phyloP scores from a whole-genome alignment of 2,329 filamentous ascomycete genomes.

The Pseudohalonectria lignicola region DNA sequence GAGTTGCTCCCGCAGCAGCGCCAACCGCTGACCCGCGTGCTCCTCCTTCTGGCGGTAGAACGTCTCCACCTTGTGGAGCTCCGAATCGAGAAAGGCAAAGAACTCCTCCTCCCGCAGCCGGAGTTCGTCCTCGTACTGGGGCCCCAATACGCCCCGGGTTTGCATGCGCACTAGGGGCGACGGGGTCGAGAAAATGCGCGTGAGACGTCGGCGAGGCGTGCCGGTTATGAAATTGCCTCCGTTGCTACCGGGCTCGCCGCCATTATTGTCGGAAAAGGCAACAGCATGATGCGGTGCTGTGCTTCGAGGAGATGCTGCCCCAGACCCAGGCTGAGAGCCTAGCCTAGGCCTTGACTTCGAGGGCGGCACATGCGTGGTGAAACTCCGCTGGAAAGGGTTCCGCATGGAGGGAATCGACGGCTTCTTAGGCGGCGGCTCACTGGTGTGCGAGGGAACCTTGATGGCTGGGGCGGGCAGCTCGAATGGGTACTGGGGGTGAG shows the following conservation, averaged over 20 bases:
- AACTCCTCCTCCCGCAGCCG: slow-evolving; percentile 74
- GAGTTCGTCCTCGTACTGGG: slow-evolving; percentile 37
- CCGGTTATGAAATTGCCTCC: too few species aligned
- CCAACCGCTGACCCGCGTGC: slow-evolving; percentile 65
- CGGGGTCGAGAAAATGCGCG: slow-evolving; percentile 27
- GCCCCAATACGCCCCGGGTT: slow-evolving; percentile 24
- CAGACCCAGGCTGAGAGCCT: too few species aligned
- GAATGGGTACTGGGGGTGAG: slow-evolving; percentile 24
- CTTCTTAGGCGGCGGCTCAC: slow-evolving; percentile 10
- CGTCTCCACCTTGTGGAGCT: slow-evolving; percentile 81
- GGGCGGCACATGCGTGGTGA: too few species aligned
- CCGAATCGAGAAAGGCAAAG: slow-evolving; percentile 69
- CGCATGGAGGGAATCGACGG: too few species aligned
- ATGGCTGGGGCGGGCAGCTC: slow-evolving; percentile 45
- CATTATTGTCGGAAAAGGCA: background rate
- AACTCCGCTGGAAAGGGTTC: slow-evolving; percentile 1
- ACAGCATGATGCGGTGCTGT: background rate
- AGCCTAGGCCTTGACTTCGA: too few species aligned
- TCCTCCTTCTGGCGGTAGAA: slow-evolving; percentile 87
- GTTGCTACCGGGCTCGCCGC: background rate
- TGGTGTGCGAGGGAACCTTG: slow-evolving; percentile 22
- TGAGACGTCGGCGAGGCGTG: slow-evolving; percentile 18
- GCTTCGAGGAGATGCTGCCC: too few species aligned
- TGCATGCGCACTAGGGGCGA: slow-evolving; percentile 21
- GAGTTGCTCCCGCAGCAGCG: slow-evolving; percentile 67